Conservation (phyloP, 208 protist genomes). For the Willaertia magna region DNA sequence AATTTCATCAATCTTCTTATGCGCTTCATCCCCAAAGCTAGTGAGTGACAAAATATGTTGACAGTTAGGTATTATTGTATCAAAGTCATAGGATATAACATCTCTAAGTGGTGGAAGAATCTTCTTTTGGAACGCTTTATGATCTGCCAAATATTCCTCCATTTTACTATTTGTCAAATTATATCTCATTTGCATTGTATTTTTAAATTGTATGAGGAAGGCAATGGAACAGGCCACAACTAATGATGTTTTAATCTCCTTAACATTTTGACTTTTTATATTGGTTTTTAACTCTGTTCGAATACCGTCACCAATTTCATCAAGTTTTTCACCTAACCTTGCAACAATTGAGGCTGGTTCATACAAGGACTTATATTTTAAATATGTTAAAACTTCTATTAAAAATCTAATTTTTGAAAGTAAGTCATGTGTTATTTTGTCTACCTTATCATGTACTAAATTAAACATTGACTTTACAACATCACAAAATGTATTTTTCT, state of each 20-base stretch:
- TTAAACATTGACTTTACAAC: not conserved
- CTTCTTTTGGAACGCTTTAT: not conserved
- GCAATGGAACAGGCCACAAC: not conserved
- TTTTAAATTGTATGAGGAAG: not conserved
- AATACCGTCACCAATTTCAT: not conserved
- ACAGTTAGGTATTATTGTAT: not conserved
- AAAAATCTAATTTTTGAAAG: not conserved
- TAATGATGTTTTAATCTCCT: not conserved
- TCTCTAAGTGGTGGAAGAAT: not conserved
- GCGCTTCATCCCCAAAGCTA: not conserved
- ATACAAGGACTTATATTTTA: not conserved
- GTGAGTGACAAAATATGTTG: not conserved
- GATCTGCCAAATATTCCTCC: not conserved
- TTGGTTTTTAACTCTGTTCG: not conserved
- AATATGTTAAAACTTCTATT: not conserved
- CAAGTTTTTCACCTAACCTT: not conserved
- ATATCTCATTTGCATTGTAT: not conserved
- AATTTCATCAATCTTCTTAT: not conserved
- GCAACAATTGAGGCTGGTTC: not conserved
- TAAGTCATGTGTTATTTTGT: not conserved
- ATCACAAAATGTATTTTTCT: not conserved
- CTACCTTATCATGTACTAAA: not conserved
- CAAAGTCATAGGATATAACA: not conserved
- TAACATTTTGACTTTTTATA: not conserved
- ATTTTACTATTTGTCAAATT: not conserved